phyloP scores from a whole-genome alignment of 345 rosid species.

The Cardamine chenopodiifolia region DNA sequence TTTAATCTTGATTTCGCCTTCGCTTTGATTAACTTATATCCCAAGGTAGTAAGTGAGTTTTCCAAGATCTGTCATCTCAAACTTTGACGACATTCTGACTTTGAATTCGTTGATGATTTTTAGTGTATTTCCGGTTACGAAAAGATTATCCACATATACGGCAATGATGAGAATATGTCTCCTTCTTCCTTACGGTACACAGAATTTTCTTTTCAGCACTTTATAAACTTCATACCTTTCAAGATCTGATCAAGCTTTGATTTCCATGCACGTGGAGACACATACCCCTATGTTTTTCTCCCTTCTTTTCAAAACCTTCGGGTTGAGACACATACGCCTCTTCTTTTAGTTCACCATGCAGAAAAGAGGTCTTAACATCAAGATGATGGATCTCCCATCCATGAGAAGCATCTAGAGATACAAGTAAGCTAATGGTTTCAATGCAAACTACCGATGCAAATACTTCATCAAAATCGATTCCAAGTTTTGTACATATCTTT shows the following conservation, averaged over 20 bases:
- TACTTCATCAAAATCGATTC: neutral
- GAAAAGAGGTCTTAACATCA: neutral
- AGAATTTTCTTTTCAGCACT: rapidly evolving
- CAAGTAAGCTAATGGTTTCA: neutral
- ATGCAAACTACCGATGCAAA: neutral
- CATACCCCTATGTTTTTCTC: neutral
- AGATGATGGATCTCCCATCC: neutral
- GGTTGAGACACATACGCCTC: neutral
- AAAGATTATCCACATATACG: neutral
- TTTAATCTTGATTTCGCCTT: neutral
- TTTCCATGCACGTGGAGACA: neutral
- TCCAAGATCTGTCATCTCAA: neutral
- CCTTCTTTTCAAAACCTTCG: neutral
- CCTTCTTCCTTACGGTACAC: neutral
- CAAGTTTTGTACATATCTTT: neutral
- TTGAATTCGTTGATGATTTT: neutral
- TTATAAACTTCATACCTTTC: neutral
- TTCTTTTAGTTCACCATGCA: neutral
- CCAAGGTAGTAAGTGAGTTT: neutral
- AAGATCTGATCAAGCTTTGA: neutral
- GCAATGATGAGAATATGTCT: neutral
- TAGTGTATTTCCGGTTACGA: neutral
- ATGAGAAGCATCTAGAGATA: neutral
- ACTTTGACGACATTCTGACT: neutral
- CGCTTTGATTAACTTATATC: neutral